phyloP scores from a whole-genome alignment of 1,139 yeast species.

The Meyerozyma carpophila region DNA sequence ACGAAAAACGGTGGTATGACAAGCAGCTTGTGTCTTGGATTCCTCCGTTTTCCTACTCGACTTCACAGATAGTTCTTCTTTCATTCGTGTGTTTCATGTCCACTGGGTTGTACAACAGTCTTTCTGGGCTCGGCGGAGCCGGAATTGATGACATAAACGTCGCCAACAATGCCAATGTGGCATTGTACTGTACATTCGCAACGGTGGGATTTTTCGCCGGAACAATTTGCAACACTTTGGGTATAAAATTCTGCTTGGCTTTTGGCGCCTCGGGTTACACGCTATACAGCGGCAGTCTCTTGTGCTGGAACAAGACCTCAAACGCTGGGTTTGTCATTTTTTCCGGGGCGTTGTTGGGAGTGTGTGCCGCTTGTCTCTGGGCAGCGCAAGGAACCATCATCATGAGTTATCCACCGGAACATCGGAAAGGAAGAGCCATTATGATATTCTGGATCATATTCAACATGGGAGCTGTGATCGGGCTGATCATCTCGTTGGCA shows the following conservation, averaged over 20 bases:
- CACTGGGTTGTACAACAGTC: slow-evolving; percentile 8
- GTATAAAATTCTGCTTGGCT: slow-evolving; percentile 11
- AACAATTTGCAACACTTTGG: slow-evolving; percentile 11
- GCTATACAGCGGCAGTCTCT: slow-evolving; percentile 11
- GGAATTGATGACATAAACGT: slow-evolving; percentile 10
- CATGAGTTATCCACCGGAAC: slow-evolving; percentile 13
- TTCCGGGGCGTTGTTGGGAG: slow-evolving; percentile 14
- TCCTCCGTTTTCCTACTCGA: background rate
- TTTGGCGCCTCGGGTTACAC: slow-evolving; percentile 13
- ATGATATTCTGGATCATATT: slow-evolving; percentile 15
- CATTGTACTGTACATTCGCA: slow-evolving; percentile 14
- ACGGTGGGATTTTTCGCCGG: slow-evolving; percentile 13
- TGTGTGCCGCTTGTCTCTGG: slow-evolving; percentile 13
- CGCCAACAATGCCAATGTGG: slow-evolving; percentile 14
- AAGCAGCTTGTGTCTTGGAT: slow-evolving; percentile 1
- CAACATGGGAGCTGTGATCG: slow-evolving; percentile 15
- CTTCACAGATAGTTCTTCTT: background rate
- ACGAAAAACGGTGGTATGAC: slow-evolving; percentile 2
- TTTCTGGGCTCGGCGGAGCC: slow-evolving; percentile 13
- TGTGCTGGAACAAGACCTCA: slow-evolving; percentile 11
- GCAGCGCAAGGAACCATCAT: slow-evolving; percentile 14
- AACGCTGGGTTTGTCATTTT: slow-evolving; percentile 13
- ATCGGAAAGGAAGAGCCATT: slow-evolving; percentile 11
- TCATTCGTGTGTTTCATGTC: slow-evolving; percentile 3
- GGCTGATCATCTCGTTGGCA: slow-evolving; percentile 12